These are phyloP conservation scores for Pseudopithomyces chartarum DNA, from an alignment of 2,329 filamentous ascomycete species.

Conservation along the genomic window DNA sequence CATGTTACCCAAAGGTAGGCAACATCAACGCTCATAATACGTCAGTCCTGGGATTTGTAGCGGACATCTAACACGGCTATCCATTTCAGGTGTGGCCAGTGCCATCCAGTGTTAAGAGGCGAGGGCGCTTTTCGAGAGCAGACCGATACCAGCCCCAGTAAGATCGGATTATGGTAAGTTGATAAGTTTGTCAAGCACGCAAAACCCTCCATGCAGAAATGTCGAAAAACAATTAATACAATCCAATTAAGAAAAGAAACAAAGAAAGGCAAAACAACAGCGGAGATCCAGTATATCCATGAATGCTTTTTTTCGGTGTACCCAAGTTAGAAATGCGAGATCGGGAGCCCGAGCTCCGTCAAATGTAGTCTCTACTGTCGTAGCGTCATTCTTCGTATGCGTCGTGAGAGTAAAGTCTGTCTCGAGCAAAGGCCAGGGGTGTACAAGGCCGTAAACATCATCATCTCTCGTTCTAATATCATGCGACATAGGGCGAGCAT, in stretches of 20 bases:
- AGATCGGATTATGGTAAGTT: not conserved
- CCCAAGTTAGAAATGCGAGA: constrained; percentile 38
- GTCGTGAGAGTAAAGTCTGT: constrained; percentile 44
- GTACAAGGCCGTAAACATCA: constrained; percentile 40
- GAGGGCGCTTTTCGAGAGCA: not conserved
- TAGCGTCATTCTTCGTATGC: constrained; percentile 49
- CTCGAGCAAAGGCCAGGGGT: constrained; percentile 31
- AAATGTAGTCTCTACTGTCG: constrained; percentile 47
- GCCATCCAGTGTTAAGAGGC: not conserved
- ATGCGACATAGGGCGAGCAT: constrained; percentile 27
- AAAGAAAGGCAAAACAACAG: constrained; percentile 16
- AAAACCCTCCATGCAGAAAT: constrained; percentile 11
- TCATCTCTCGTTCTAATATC: constrained; percentile 37
- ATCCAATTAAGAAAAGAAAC: constrained; percentile 9
- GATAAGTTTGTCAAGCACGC: constrained; percentile 7
- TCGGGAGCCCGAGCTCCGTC: constrained; percentile 38
- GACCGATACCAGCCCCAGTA: not conserved
- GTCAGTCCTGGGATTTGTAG: not conserved
- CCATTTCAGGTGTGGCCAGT: not conserved
- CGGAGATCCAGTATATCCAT: constrained; percentile 36
- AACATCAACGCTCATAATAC: too few species aligned
- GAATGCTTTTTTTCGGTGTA: constrained; percentile 40
- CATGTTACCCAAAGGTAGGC: not conserved
- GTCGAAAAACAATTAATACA: constrained; percentile 19
- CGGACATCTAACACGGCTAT: not conserved